Conservation (phyloP, 179 eudicot species). For the Corrigiola litoralis region DNA sequence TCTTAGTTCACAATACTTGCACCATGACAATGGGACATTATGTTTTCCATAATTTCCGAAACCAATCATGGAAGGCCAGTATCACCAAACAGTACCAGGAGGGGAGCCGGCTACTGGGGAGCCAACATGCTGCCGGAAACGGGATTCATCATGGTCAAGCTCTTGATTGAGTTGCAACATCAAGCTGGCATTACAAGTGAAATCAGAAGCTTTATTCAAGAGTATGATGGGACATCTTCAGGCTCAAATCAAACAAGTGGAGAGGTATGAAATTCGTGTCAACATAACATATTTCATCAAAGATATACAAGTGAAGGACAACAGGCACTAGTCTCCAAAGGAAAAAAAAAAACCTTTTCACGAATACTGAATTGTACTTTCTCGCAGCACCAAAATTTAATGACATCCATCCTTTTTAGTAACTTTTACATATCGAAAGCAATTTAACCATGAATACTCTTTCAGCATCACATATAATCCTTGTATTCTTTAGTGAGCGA, state of each 20-base stretch:
- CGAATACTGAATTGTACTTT: too few relatives aligned
- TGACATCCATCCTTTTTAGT: too few relatives aligned
- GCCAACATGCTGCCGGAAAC: constrained; percentile 57
- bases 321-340: not conserved
- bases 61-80: not conserved
- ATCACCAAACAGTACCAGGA: constrained; percentile 45
- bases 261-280: too few relatives aligned
- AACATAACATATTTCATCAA: too few relatives aligned
- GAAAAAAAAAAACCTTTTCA: too few relatives aligned
- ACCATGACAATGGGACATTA: not conserved
- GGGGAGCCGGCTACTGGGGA: constrained; percentile 63
- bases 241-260: not conserved
- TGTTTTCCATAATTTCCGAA: not conserved
- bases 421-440: too few relatives aligned
- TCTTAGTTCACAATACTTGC: not conserved
- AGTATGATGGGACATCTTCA: not conserved
- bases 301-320: not conserved
- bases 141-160: constrained; percentile 58
- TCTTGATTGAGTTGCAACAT: constrained; percentile 71
- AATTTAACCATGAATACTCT: too few relatives aligned
- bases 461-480: too few relatives aligned
- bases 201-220: constrained; percentile 8
- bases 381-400: too few relatives aligned
- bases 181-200: constrained; percentile 36
- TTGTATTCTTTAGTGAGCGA: too few relatives aligned